These are phyloP conservation scores for Sambucus nigra DNA, from an alignment of 129 eudicot species.

Conservation along the genomic window DNA sequence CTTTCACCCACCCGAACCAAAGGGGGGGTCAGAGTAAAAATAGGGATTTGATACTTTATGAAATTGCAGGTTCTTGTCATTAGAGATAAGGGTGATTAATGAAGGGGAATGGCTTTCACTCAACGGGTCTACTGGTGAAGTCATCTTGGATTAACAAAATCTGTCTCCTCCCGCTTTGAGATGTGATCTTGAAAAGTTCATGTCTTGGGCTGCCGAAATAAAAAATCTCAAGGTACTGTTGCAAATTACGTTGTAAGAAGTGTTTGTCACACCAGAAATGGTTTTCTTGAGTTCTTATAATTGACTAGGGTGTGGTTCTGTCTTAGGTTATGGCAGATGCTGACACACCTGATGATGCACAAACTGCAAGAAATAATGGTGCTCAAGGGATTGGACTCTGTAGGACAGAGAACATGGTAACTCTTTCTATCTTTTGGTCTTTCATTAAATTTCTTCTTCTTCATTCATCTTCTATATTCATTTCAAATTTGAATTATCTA, in stretches of 20 bases:
- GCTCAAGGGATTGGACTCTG: slow-evolving; percentile 99
- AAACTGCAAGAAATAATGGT: slow-evolving; percentile 83
- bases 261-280: background rate
- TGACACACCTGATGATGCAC: slow-evolving; percentile 94
- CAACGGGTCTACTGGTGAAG: slow-evolving; percentile 98
- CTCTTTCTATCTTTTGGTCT: background rate
- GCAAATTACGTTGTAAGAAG: background rate
- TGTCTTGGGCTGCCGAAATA: slow-evolving; percentile 87
- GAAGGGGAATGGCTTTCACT: slow-evolving; percentile 99
- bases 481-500: background rate
- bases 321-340: slow-evolving; percentile 96
- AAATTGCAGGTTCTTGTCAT: slow-evolving; percentile 43
- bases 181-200: slow-evolving; percentile 65
- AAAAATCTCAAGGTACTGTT: slow-evolving; percentile 65
- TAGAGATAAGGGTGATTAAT: slow-evolving; percentile 45
- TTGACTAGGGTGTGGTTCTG: slow-evolving; percentile 5
- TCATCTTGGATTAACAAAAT: slow-evolving; percentile 78
- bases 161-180: slow-evolving; percentile 89
- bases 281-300: background rate
- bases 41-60: slow-evolving; percentile 7
- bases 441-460: background rate
- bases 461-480: background rate
- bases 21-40: too few relatives aligned
- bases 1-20: too few relatives aligned
- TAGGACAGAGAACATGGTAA: slow-evolving; percentile 98